Percentiles rank a stretch among this genome's conserved stretches.
These are phyloP conservation scores for Chaetomium cochliodes DNA, from an alignment of 495 filamentous ascomycete genomes.

Conservation along the genomic window DNA sequence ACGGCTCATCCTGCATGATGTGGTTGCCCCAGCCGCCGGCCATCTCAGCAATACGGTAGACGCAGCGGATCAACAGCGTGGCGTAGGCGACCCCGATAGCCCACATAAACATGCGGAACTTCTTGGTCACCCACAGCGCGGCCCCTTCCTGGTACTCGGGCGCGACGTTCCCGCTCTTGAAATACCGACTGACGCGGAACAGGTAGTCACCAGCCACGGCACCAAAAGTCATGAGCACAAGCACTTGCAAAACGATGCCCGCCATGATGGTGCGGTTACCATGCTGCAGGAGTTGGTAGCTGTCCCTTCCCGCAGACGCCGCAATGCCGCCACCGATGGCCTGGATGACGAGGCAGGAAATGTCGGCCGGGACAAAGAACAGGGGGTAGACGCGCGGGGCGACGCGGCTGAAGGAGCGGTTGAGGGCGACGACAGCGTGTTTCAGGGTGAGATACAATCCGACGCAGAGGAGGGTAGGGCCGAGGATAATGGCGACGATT, in stretches of 20 bases:
- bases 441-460: slow-evolving; percentile 67
- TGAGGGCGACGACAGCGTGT: slow-evolving; percentile 56
- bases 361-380: slow-evolving; percentile 65
- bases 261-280: slow-evolving; percentile 69
- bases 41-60: slow-evolving; percentile 70
- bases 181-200: slow-evolving; percentile 37
- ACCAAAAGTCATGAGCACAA: slow-evolving; percentile 59
- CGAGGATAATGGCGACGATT: slow-evolving; percentile 65
- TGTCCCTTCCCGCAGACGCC: slow-evolving; percentile 46
- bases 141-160: slow-evolving; percentile 30
- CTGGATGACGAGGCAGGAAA: slow-evolving; percentile 62
- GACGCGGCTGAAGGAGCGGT: slow-evolving; percentile 54
- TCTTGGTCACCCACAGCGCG: slow-evolving; percentile 35
- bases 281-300: slow-evolving; percentile 35
- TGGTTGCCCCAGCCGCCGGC: slow-evolving; percentile 65
- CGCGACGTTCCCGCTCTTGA: slow-evolving; percentile 37
- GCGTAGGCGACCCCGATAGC: slow-evolving; percentile 57
- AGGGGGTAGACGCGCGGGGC: slow-evolving; percentile 59
- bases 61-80: slow-evolving; percentile 62
- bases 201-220: slow-evolving; percentile 50
- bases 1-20: slow-evolving; percentile 63
- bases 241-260: slow-evolving; percentile 68
- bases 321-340: slow-evolving; percentile 65
- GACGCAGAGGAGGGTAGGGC: slow-evolving; percentile 64
- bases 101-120: slow-evolving; percentile 53